These are phyloP conservation scores for Xylaria sp. DNA, from an alignment of 2,329 filamentous ascomycete species.

Conservation along the genomic window DNA sequence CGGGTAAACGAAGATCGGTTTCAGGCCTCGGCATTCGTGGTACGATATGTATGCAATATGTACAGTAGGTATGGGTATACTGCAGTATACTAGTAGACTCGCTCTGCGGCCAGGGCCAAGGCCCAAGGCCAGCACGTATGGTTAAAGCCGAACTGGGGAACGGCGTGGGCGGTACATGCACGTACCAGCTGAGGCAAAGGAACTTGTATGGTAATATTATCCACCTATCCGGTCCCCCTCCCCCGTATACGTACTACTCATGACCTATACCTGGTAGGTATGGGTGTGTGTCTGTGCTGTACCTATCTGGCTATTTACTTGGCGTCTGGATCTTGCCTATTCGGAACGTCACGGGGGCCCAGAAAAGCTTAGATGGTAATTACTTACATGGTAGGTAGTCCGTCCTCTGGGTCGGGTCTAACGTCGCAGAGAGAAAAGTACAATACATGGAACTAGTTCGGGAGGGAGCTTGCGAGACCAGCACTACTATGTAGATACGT, in stretches of 20 bases:
- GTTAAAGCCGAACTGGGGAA: slow-evolving; percentile 14
- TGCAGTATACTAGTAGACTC: not conserved
- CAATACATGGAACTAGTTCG: slow-evolving; percentile 30
- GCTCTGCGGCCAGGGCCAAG: not conserved
- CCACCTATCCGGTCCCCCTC: not conserved
- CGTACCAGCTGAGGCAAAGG: slow-evolving; percentile 3
- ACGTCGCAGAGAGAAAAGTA: slow-evolving; percentile 27
- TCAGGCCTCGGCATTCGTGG: not conserved
- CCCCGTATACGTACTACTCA: not conserved
- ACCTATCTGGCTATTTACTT: not conserved
- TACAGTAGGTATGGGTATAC: not conserved
- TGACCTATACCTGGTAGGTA: not conserved
- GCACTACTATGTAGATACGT: not conserved
- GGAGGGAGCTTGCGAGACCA: not conserved
- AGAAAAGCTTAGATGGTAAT: not conserved
- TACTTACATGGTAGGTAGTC: not conserved
- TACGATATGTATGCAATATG: slow-evolving; percentile 5
- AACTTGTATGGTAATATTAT: slow-evolving; percentile 3
- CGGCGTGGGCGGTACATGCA: slow-evolving; percentile 12
- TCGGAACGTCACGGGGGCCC: not conserved
- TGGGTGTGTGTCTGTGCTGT: not conserved
- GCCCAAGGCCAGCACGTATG: not conserved
- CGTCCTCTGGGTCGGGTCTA: slow-evolving; percentile 4
- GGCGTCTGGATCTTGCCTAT: not conserved
- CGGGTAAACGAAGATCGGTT: not conserved